Evolutionary conservation across 257 asterid species (phyloP).

Genomic region (Petunia secreta): DNA sequence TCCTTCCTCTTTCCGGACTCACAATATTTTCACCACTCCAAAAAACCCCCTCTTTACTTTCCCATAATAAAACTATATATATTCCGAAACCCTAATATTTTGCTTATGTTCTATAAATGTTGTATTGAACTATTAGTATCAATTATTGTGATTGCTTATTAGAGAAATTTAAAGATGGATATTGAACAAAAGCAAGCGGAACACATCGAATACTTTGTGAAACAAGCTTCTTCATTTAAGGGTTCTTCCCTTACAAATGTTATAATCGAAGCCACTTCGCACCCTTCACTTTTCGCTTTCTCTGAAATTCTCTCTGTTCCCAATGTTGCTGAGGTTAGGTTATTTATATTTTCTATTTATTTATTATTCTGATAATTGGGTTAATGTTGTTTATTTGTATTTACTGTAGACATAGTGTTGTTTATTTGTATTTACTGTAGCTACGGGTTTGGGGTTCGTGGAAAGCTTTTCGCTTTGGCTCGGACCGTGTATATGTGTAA

Average conservation of each 20-base stretch:
- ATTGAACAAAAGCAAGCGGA: constrained; percentile 87
- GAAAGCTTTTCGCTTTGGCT: too few relatives aligned
- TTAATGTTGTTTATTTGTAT: background rate
- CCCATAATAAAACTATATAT: too few relatives aligned
- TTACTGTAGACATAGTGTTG: background rate
- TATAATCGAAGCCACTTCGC: constrained; percentile 88
- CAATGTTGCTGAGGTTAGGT: constrained; percentile 60
- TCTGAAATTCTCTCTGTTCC: constrained; percentile 86
- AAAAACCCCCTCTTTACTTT: too few relatives aligned
- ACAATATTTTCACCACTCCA: too few relatives aligned
- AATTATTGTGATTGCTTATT: too few relatives aligned
- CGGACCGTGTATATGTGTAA: too few relatives aligned
- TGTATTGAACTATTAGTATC: too few relatives aligned
- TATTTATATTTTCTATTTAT: background rate
- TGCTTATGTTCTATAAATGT: background rate
- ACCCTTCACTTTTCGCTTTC: constrained; percentile 93
- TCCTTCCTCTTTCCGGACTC: too few relatives aligned
- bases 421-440: background rate
- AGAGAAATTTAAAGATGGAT: constrained; percentile 57
- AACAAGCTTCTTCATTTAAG: constrained; percentile 58
- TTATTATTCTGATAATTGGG: background rate
- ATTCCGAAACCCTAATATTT: background rate
- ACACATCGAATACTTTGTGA: constrained; percentile 75
- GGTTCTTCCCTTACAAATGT: constrained; percentile 62
- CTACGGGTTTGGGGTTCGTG: too few relatives aligned